Base-by-base conservation (phyloP, 2,329 filamentous ascomycete genomes). In the Nemania sp. region DNA sequence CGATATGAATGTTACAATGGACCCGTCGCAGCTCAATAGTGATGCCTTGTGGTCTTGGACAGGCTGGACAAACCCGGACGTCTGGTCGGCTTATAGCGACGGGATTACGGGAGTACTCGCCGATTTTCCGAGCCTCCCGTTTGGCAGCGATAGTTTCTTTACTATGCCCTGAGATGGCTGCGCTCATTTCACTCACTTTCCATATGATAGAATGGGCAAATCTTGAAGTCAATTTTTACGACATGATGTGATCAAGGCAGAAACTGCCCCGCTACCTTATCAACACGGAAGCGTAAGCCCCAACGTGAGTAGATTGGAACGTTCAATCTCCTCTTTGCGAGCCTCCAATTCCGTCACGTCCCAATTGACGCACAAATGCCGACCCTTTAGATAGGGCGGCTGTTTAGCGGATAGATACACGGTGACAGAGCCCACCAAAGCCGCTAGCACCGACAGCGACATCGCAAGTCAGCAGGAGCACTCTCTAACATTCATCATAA, bases 41-140 rank as follows among this genome's bases (percentile, higher is more conserved):
- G 59, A 64, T 18, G 63, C 45, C 29, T 29, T 60, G 11, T 71
- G 58, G 63, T 67, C 66, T 54, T 69, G 66, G 66, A 51, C 56
- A 18, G 66, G 64, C 51, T 55, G 49, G 41, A 64, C 61, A 8
- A 54, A 68, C 35, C 61, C 66, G 5, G 57, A 68, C 45, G 62
- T 47, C 24, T 65, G 62, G 66, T 66, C 58, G 18, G 62, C 62
- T 41, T 65, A 68, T 32, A 65, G 56, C 18, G 62, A 65, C 27
- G 62, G 62, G 22, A 66, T 68, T 29, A 68, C 61, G 5, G 62
- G 62, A 29, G 62, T 68, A 26, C 51, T 68, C 2, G 66, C 62
- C 7, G 66, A 68, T 56, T 62, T 65, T 43, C 66, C 62, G 10
- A 61, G 56, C 47, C 62, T 68, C 26, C 66, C 62, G 2, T 66